phyloP scores from a whole-genome alignment of 2,329 filamentous ascomycete species.

The Cladorrhinum sp. region DNA sequence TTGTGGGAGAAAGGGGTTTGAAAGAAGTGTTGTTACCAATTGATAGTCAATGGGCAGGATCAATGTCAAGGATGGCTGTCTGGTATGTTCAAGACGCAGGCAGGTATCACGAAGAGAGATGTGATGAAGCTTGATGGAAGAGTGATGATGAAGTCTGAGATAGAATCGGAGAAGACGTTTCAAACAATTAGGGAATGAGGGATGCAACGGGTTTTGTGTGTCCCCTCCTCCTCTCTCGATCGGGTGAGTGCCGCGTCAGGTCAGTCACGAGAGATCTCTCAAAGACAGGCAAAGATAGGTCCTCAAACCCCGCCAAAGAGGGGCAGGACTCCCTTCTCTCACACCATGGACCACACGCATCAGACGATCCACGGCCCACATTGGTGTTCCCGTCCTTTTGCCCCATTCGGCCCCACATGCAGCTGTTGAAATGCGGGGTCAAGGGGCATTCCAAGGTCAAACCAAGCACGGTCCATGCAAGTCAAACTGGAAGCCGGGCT shows the following conservation, averaged over 20 bases:
- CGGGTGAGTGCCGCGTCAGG: constrained; percentile 12
- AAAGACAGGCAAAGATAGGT: constrained; percentile 1
- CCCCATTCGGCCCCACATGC: constrained; percentile 14
- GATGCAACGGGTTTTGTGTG: constrained; percentile 18
- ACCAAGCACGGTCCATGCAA: constrained; percentile 15
- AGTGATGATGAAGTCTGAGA: neutral
- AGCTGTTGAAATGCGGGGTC: constrained; percentile 23
- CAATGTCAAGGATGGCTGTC: neutral
- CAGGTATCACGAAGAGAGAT: neutral
- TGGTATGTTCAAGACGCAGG: neutral
- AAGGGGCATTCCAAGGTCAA: neutral
- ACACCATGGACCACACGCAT: constrained; percentile 21
- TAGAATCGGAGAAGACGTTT: neutral
- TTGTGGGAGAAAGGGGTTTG: constrained; percentile 28
- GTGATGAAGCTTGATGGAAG: neutral
- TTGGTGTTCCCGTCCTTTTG: constrained; percentile 12
- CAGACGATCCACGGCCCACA: constrained; percentile 17
- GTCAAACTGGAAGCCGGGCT: constrained; percentile 3
- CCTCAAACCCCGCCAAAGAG: constrained; percentile 21
- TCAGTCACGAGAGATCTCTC: constrained; percentile 22
- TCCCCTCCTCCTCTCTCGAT: constrained; percentile 3
- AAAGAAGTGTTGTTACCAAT: neutral
- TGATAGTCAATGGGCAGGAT: neutral
- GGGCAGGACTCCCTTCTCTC: constrained; percentile 16
- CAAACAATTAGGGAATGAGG: neutral